Evolutionary conservation across 2,329 filamentous ascomycete genomes (phyloP), one percentile per base, ranked within the genome.

Genomic region (Sporothrix brasiliensis): DNA sequence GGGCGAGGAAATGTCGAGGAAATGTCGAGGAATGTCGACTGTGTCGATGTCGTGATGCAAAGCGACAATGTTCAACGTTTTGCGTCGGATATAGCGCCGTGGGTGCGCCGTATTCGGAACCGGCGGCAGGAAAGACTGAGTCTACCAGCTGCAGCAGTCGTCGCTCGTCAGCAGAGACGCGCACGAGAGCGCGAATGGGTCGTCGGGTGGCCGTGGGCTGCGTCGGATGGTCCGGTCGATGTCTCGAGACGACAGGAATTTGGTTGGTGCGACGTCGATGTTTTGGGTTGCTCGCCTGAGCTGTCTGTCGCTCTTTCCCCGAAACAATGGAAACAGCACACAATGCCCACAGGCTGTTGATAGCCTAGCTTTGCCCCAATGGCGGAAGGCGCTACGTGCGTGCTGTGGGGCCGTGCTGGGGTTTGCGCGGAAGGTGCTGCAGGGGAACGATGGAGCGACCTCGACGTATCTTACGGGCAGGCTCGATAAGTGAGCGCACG

Each of bases 341-440:
- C 30, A 14, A n/a, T 47, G 52, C 53, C 39, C 63, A 54, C 13
- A 27, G 21, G 54, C 41, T 19, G n/a, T 34, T 34, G 61, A 47
- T 44, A 39, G 47, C 27, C 60, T 63, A 70, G 69, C 69, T 52
- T 50, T 47, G 52, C 53, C 39, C 63, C 65, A 61, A 70, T 54
- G 54, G 50, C 50, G 58, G 69, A 68, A 71, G 66, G 69, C 66
- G 58, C 69, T 68, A 34, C 66, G 14, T 56, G 49, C 27, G 54
- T 50, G 52, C 69, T 30, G 68, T 67, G 69, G 52, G 63, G 69
- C 52, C 52, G 44, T 24, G 54, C 27, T 67, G 52, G 68, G 27
- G 58, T 50, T 27, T 50, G 11, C 53, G 58, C 39, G 58, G 21
- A 41, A 21, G 58, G 21, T 47, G 58, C 58, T 63, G 61, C 44